Conservation (phyloP, 257 asterid species). For the Nicotiana sylvestris region DNA sequence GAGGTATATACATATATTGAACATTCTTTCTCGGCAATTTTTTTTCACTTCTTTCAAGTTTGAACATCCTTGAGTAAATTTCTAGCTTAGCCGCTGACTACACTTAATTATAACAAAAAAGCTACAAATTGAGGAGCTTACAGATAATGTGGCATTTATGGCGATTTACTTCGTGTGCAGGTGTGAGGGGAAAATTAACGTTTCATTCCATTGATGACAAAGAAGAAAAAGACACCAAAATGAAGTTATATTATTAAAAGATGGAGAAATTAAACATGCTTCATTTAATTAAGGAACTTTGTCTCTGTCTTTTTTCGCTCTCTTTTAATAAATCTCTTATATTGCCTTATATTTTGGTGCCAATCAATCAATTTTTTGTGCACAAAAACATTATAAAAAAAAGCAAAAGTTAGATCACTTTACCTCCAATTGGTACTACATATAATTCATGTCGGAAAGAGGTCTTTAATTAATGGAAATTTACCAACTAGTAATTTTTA, state of each 20-base stretch:
- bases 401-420: neutral
- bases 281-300: slow-evolving; percentile 6
- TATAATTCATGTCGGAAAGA: neutral
- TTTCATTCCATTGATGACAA: too few species aligned
- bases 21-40: too few species aligned
- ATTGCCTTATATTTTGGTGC: neutral
- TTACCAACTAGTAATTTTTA: neutral
- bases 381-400: neutral
- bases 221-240: too few species aligned
- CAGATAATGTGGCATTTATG: slow-evolving; percentile 7
- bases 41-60: too few species aligned
- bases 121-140: neutral
- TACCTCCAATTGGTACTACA: neutral
- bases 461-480: neutral
- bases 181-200: too few species aligned
- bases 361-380: neutral
- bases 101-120: too few species aligned
- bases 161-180: neutral
- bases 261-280: neutral
- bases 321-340: neutral
- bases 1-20: too few species aligned
- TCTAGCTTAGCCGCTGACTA: too few species aligned
- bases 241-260: too few species aligned
- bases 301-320: neutral
- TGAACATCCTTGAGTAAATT: too few species aligned